A percentile compares a stretch with the other conserved stretches of the same genome.
phyloP scores from a whole-genome alignment of 306 rosid genomes.

The Cicer pinnatifidum region DNA sequence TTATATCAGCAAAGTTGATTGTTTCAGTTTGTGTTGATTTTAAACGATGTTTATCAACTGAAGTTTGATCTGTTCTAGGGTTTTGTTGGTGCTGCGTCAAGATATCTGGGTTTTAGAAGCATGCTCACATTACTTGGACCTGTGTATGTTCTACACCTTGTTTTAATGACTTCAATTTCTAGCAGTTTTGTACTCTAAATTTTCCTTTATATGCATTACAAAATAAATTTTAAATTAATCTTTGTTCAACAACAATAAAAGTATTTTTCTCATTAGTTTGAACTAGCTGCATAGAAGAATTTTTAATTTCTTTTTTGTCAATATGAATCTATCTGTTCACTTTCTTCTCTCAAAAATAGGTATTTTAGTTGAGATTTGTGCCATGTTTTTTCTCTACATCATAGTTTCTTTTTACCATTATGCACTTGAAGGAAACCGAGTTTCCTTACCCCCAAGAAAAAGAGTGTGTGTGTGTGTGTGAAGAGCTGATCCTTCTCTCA shows the following conservation, averaged over 20 bases:
- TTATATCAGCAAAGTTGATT: constrained; percentile 8
- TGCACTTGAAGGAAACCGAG: constrained; percentile 1
- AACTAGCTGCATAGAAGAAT: background rate
- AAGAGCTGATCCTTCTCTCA: background rate
- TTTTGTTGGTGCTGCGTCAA: constrained; percentile 84
- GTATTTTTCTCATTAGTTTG: background rate
- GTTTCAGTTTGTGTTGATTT: constrained; percentile 34
- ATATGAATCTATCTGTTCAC: constrained; percentile 1
- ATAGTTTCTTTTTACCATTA: constrained; percentile 7
- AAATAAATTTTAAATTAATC: constrained; percentile 15
- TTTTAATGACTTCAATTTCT: constrained; percentile 27
- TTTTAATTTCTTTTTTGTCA: background rate
- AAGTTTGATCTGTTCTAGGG: constrained; percentile 61
- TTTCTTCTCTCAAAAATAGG: background rate
- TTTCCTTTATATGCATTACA: constrained; percentile 26
- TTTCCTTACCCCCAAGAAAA: background rate
- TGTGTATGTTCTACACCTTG: constrained; percentile 63
- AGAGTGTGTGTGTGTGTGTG: background rate
- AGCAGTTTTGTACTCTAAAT: constrained; percentile 30
- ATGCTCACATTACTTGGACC: constrained; percentile 87
- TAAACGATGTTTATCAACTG: constrained; percentile 33
- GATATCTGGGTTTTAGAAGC: constrained; percentile 93
- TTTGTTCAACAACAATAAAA: constrained; percentile 2
- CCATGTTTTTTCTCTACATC: constrained; percentile 3
- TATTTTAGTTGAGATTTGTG: constrained; percentile 24